These are phyloP conservation scores for Dactylis glomerata DNA, from an alignment of 176 grass and related monocot species.

Conservation along the genomic window DNA sequence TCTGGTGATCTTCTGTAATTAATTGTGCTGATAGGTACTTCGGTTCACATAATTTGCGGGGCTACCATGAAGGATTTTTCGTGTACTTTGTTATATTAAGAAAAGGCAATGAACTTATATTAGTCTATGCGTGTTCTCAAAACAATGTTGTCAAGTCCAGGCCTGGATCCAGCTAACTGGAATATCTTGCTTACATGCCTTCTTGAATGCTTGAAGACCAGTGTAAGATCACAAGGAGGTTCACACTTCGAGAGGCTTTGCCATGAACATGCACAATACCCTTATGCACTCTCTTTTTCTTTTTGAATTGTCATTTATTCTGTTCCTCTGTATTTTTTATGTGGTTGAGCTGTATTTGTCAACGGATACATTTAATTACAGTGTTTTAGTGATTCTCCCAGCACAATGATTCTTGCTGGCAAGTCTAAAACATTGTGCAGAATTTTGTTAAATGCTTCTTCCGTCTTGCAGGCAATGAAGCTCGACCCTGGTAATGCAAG, in stretches of 20 bases:
- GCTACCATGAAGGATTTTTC: neutral
- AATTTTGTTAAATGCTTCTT: neutral
- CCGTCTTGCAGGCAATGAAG: conserved; percentile 1
- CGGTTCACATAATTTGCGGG: neutral
- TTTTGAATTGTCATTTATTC: neutral
- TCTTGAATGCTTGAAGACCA: neutral
- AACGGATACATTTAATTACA: neutral
- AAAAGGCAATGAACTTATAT: neutral
- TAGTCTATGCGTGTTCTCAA: neutral
- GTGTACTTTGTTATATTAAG: neutral
- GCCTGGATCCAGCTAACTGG: neutral
- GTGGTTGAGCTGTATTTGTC: neutral
- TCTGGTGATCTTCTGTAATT: neutral
- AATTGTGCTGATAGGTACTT: neutral
- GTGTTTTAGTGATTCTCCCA: neutral
- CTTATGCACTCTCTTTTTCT: neutral
- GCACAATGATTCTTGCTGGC: neutral
- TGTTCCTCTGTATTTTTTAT: neutral
- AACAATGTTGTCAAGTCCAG: neutral
- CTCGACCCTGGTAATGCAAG: conserved; percentile 24
- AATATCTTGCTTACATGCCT: neutral
- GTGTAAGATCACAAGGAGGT: neutral
- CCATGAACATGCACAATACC: neutral
- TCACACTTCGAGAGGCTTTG: neutral
- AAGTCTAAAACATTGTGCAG: neutral